Evolutionary conservation across 2,329 filamentous ascomycete species (phyloP), one percentile per base, ranked within the genome.

Genomic region (Penicillium brevicompactum): DNA sequence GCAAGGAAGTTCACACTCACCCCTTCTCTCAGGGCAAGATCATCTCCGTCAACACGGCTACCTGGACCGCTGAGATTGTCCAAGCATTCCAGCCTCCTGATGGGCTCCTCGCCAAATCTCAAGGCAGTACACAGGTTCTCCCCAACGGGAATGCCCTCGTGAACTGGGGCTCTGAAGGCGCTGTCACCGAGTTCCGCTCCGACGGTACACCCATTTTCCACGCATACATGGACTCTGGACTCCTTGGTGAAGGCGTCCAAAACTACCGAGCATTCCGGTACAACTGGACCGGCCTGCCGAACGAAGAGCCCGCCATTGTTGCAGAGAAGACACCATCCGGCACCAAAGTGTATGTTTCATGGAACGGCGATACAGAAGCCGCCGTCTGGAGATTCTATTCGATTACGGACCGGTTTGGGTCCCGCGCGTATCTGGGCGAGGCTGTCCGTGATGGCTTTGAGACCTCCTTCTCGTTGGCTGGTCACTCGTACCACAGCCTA

Each of bases 91-190:
- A 76, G 47, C 78, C 80, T 0, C 81, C 81, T 1, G 79, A 82
- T 51, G 69, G 72, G 5, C 70, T 84, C 7, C 70, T 77, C 0
- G 77, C 81, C 27, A 79, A 76, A 44, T 83, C 82, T 0, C 80
- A 82, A 56, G 80, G 80, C 1, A 80, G 76, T 55, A 78, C 81
- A 31, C 84, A 87, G 59, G 62, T 83, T 5, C 74, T 87, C 0
- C 76, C 80, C 0, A 79, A 79, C 49, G 80, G 80, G 32, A 81
- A 84, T 54, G 78, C 78, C 6, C 70, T 86, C 41, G 78, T 86
- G 32, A 81, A 82, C 58, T 87, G 83, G 83, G 83, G 84, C 4
- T 77, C 76, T 0, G 75, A 77, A 16, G 79, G 79, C 0, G 78
- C 77, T 2, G 62, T 80, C 21, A 68, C 70, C 5, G 70, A 71